phyloP scores from a whole-genome alignment of 2,329 filamentous ascomycete species.

The Colletotrichum simmondsii region DNA sequence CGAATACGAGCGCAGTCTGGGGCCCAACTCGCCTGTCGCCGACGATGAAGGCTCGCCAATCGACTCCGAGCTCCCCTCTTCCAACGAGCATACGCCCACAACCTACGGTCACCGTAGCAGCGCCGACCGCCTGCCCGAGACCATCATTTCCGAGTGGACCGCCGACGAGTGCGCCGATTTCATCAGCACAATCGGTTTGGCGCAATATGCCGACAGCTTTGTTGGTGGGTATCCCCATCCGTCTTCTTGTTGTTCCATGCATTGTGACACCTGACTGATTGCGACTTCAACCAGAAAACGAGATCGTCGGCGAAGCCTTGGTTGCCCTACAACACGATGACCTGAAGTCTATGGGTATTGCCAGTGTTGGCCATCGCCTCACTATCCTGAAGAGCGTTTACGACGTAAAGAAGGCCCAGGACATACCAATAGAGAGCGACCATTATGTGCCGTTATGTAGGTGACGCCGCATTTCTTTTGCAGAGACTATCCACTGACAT shows the following conservation, averaged over 20 bases:
- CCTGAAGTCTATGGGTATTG: constrained; percentile 93
- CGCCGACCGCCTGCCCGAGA: constrained; percentile 76
- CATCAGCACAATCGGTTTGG: constrained; percentile 80
- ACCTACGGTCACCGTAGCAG: constrained; percentile 76
- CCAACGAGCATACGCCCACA: constrained; percentile 81
- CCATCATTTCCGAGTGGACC: constrained; percentile 83
- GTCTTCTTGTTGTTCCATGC: background rate
- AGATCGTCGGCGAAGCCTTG: constrained; percentile 91
- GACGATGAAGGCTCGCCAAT: constrained; percentile 78
- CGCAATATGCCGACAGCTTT: constrained; percentile 85
- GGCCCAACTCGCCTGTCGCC: constrained; percentile 74
- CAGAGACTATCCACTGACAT: constrained; percentile 11
- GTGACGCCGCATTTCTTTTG: constrained; percentile 45
- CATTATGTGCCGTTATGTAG: constrained; percentile 93
- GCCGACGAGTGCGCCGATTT: constrained; percentile 93
- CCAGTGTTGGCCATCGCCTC: constrained; percentile 91
- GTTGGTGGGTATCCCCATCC: constrained; percentile 70
- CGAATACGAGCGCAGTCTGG: constrained; percentile 81
- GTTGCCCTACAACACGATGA: constrained; percentile 92
- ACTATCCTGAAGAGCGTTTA: constrained; percentile 97
- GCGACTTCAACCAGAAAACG: constrained; percentile 74
- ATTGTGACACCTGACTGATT: background rate
- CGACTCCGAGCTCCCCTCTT: constrained; percentile 77
- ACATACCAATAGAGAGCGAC: constrained; percentile 89
- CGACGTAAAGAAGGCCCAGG: constrained; percentile 94